Evolutionary conservation across 441 rosid species (phyloP), one percentile per base, ranked within the genome.

Genomic region (Populus trichocarpa): DNA sequence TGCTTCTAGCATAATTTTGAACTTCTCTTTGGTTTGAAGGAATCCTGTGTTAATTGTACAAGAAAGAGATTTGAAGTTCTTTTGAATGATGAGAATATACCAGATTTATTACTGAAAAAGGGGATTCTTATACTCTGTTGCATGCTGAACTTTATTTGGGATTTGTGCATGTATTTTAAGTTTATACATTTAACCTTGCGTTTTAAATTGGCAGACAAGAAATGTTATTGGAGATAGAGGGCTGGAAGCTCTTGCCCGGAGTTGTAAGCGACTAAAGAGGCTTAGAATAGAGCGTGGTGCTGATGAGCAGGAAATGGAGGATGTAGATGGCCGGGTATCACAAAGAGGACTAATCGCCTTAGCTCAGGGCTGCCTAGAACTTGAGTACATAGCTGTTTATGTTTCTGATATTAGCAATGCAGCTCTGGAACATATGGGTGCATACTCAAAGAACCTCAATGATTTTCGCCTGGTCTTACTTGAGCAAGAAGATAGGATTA

Each of bases 151-250:
- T 68, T 35, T 25, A 32, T 69, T 11, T 42, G 18, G 70, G 63
- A 42, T 36, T 67, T 59, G 18, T 20, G 35, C n/a, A 5, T 72
- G 67, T 67, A 38, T 36, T 20, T 61, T 32, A 13, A 64, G 7
- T 3, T 53, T 69, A 38, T 42, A 38, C 53, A 42, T 12, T 73
- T 3, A 73, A 77, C 81, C 20, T 33, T 61, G 67, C 64, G 65
- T 75, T 78, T 71, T 69, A 66, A 64, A 53, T 86, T 78, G 76
- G 69, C 97, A 96, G 99, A 84, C 98, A 3, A 90, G 99, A 91
- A 91, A 92, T 85, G 98, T 92, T 69, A 92, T 96, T 61, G 98
- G 98, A 80, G 98, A 96, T 84, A 84, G 91, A 82, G 99, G 98
- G 69, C 79, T 96, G 79, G 98, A 93, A 85, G 86, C 91, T 81